A percentile compares a stretch with the other conserved stretches of the same genome.
These are phyloP conservation scores for Botryotinia globosa DNA, from an alignment of 2,329 filamentous ascomycete genomes.

Conservation along the genomic window DNA sequence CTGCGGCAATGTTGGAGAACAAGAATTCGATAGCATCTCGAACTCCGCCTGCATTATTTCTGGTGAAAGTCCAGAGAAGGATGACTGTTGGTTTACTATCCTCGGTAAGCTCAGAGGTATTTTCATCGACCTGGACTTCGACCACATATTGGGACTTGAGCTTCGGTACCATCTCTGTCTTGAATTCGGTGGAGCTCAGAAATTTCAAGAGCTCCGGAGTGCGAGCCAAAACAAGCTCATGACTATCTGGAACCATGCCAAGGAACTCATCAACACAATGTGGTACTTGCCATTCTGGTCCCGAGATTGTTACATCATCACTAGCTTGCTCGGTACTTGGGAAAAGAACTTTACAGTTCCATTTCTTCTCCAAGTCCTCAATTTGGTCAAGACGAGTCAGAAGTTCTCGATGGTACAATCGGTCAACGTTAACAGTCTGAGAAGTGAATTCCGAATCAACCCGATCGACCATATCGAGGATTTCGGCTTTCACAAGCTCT, in stretches of 20 bases:
- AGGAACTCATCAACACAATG: conserved; percentile 94
- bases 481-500: conserved; percentile 97
- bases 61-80: conserved; percentile 79
- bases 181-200: conserved; percentile 77
- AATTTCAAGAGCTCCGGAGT: conserved; percentile 75
- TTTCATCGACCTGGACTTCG: conserved; percentile 71
- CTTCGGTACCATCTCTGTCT: conserved; percentile 75
- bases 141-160: conserved; percentile 91
- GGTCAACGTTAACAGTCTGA: conserved; percentile 89
- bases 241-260: conserved; percentile 95
- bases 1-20: conserved; percentile 78
- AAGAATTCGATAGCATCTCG: conserved; percentile 96
- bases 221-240: conserved; percentile 82
- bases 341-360: conserved; percentile 99
- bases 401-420: conserved; percentile 91
- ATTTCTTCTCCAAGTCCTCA: conserved; percentile 95
- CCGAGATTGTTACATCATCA: conserved; percentile 91
- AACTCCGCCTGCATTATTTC: conserved; percentile 93
- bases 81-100: conserved; percentile 57
- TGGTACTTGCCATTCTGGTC: conserved; percentile 96
- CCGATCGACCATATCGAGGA: conserved; percentile 95
- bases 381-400: conserved; percentile 85
- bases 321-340: conserved; percentile 96
- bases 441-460: conserved; percentile 91
- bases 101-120: conserved; percentile 56